Evolutionary conservation across 1,284 basidiomycete genomes (phyloP), one percentile per base, ranked within the genome.

Genomic region (Nidula niveotomentosa): DNA sequence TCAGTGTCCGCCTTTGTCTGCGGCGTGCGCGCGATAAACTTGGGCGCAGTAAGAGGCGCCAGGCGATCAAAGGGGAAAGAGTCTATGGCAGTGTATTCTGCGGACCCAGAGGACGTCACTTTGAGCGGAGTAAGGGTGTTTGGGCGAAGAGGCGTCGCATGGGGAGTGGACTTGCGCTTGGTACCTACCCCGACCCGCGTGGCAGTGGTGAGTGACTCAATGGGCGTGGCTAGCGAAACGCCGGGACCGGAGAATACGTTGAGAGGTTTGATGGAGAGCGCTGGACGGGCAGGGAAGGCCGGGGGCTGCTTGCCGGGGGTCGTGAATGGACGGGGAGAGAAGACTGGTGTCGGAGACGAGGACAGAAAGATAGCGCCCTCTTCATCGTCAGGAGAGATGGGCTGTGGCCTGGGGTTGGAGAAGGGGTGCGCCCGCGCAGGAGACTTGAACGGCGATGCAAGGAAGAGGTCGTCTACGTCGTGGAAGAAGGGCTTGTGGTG

Each of bases 1-100:
- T 91, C 88, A 0, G 83, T 81, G 60, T 90, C 88, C 0, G 79
- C 80, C 59, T 78, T 84, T 33, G 78, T 78, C 48, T 83, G 81
- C 0, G 86, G 84, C 0, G 83, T 84, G 3, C 73, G 76, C 8
- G 68, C 62, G 30, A 63, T 71, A 64, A 89, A 88, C 44, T 76
- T 81, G 15, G 80, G 85, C 0, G 84, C 79, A 6, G 84, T 65
- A 0, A 90, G 76, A 15, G 87, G 86, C 10, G 81, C 86, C 18
- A 90, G 79, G 18, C 83, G 78, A 64, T 88, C 83, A 58, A 89
- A 85, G 9, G 70, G 69, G 46, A 73, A 58, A 39, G 63, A 61
- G 36, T 60, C 59, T 8, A 58, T 56, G 35, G 65, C 66, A 55
- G 65, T 56, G 41, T 62, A 59, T 49, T 67, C 66, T 50, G 68